Percentiles rank a stretch among this genome's conserved stretches.
phyloP scores from a whole-genome alignment of 2,329 filamentous ascomycete genomes.

The Fusarium sp. region DNA sequence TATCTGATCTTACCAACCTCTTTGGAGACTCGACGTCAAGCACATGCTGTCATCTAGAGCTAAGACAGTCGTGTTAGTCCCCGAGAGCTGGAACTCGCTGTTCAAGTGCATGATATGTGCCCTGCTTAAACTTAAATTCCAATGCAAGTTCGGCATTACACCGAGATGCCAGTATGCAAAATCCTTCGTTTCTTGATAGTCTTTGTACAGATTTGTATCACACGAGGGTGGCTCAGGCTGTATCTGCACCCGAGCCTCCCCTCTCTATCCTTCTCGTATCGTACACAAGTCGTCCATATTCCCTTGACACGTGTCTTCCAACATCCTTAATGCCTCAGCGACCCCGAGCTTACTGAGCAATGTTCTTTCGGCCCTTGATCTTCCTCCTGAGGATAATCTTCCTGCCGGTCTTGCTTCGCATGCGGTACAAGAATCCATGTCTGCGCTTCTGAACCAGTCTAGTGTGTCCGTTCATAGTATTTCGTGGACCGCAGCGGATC shows the following conservation, averaged over 20 bases:
- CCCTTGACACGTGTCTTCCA: slow-evolving; percentile 16
- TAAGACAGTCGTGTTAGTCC: slow-evolving; percentile 1
- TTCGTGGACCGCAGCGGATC: slow-evolving; percentile 71
- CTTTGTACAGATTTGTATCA: slow-evolving; percentile 46
- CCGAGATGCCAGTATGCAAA: slow-evolving; percentile 22
- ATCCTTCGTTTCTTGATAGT: slow-evolving; percentile 29
- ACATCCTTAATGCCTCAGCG: slow-evolving; percentile 1
- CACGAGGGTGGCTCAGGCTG: slow-evolving; percentile 20
- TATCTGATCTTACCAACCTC: slow-evolving; percentile 9
- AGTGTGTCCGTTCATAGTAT: slow-evolving; percentile 69
- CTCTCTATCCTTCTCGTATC: slow-evolving; percentile 39
- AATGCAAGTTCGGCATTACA: slow-evolving; percentile 19
- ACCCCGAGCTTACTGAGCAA: slow-evolving; percentile 40
- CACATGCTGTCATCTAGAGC: neutral
- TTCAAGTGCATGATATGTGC: slow-evolving; percentile 16
- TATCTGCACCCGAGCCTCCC: slow-evolving; percentile 17
- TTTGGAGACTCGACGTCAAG: no score
- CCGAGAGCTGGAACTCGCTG: neutral
- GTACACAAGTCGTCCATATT: slow-evolving; percentile 39
- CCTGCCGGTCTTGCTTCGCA: slow-evolving; percentile 65
- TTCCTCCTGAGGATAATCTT: slow-evolving; percentile 67
- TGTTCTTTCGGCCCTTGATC: slow-evolving; percentile 66
- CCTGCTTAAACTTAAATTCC: slow-evolving; percentile 13
- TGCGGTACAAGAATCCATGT: slow-evolving; percentile 69
- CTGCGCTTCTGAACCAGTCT: slow-evolving; percentile 72